Evolutionary conservation across 2,329 filamentous ascomycete genomes (phyloP).

Genomic region (Xylariaceae sp.): DNA sequence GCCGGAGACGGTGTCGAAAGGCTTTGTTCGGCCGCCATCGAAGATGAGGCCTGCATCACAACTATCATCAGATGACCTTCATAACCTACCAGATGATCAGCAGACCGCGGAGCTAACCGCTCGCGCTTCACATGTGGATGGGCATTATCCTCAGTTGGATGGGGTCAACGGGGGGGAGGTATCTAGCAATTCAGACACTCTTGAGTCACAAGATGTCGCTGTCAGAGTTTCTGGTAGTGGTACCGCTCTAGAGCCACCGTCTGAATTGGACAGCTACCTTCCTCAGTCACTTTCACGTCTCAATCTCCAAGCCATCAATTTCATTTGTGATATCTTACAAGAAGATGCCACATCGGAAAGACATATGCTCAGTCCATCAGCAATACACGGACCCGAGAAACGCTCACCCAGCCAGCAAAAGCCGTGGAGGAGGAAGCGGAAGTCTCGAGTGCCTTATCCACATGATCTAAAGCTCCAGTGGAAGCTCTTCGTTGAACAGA

Average conservation of each 20-base stretch:
- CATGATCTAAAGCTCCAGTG: slow-evolving; percentile 39
- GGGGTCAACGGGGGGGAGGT: slow-evolving; percentile 15
- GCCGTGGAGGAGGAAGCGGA: slow-evolving; percentile 27
- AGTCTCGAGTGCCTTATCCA: slow-evolving; percentile 17
- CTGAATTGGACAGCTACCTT: slow-evolving; percentile 29
- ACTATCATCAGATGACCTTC: slow-evolving; percentile 11
- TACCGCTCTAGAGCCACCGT: slow-evolving; percentile 8
- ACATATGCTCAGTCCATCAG: slow-evolving; percentile 36
- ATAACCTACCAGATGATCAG: slow-evolving; percentile 9
- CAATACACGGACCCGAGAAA: slow-evolving; percentile 23
- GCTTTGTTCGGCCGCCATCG: slow-evolving; percentile 13
- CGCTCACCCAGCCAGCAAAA: slow-evolving; percentile 20
- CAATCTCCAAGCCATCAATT: slow-evolving; percentile 48
- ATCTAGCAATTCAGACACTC: slow-evolving; percentile 13
- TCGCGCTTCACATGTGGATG: slow-evolving; percentile 5
- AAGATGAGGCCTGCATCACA: slow-evolving; percentile 16
- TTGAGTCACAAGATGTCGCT: slow-evolving; percentile 11
- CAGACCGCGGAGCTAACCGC: slow-evolving; percentile 7
- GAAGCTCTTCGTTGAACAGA: slow-evolving; percentile 56
- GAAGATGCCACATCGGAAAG: slow-evolving; percentile 47
- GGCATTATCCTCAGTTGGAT: slow-evolving; percentile 14
- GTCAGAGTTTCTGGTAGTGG: slow-evolving; percentile 15
- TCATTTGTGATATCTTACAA: slow-evolving; percentile 53
- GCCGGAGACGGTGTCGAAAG: slow-evolving; percentile 17
- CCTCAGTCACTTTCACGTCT: slow-evolving; percentile 52